These are phyloP conservation scores for Azolla pinnata DNA, from an alignment of 75 land plant genomes.

Conservation along the genomic window DNA sequence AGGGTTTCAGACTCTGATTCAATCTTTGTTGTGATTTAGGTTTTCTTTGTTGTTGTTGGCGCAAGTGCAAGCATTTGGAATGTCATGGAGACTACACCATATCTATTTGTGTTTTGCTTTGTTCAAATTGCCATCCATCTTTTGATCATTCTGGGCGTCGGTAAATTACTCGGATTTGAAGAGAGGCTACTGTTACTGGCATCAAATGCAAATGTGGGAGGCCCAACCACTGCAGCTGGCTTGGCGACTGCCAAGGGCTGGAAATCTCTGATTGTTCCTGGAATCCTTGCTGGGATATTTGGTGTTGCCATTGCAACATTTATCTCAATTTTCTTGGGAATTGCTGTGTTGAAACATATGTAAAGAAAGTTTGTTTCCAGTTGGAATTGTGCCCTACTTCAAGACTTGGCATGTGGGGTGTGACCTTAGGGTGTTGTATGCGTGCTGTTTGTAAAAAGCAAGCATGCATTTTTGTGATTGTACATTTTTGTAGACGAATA, in stretches of 20 bases:
- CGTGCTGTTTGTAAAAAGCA: too few relatives aligned
- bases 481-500: too few relatives aligned
- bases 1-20: too few relatives aligned
- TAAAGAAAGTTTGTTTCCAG: slow-evolving; percentile 12
- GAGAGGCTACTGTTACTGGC: slow-evolving; percentile 59
- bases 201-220: slow-evolving; percentile 94
- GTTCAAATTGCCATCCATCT: slow-evolving; percentile 78
- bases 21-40: slow-evolving; percentile 27
- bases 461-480: too few relatives aligned
- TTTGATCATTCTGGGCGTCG: slow-evolving; percentile 54
- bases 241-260: slow-evolving; percentile 97
- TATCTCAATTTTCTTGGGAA: slow-evolving; percentile 67
- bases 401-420: too few relatives aligned
- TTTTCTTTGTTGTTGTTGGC: slow-evolving; percentile 86
- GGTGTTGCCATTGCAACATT: slow-evolving; percentile 92
- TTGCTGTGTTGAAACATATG: slow-evolving; percentile 47
- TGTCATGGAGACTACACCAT: slow-evolving; percentile 76
- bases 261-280: slow-evolving; percentile 70
- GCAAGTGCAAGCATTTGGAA: slow-evolving; percentile 68
- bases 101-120: slow-evolving; percentile 66
- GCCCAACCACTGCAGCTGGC: slow-evolving; percentile 97
- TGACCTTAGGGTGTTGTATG: too few relatives aligned
- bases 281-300: slow-evolving; percentile 86
- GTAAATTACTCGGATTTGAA: slow-evolving; percentile 63
- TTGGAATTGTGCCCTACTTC: neutral